Percentiles rank a stretch among this genome's conserved stretches.
These are phyloP conservation scores for Ascochyta lentis DNA, from an alignment of 2,329 filamentous ascomycete species.

Conservation along the genomic window DNA sequence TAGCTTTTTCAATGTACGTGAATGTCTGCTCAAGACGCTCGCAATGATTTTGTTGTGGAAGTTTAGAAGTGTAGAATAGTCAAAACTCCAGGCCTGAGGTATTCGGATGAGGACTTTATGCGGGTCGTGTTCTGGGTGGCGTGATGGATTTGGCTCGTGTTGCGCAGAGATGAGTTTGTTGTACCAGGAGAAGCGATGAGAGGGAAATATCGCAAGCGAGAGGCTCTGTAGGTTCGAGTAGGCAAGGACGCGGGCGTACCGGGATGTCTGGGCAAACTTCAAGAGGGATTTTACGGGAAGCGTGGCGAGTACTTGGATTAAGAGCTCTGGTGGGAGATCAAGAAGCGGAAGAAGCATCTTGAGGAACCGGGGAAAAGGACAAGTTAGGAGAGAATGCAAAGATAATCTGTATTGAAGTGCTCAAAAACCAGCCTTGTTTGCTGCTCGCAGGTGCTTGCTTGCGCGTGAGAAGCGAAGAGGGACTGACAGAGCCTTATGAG, in stretches of 20 bases:
- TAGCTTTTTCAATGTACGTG: conserved; percentile 33
- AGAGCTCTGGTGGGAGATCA: conserved; percentile 43
- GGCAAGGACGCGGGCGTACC: conserved; percentile 35
- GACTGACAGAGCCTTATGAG: conserved; percentile 5
- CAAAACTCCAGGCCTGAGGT: conserved; percentile 27
- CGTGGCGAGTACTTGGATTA: conserved; percentile 40
- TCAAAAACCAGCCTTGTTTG: not conserved
- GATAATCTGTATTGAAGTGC: no score
- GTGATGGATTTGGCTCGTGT: not conserved
- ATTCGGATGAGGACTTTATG: conserved; percentile 30
- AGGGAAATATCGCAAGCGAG: conserved; percentile 78
- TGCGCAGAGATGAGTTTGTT: conserved; percentile 44
- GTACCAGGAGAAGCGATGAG: conserved; percentile 58
- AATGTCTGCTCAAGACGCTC: conserved; percentile 35
- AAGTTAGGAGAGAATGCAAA: no score
- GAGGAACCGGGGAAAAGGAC: not conserved
- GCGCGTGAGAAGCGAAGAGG: not conserved
- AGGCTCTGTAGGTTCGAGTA: conserved; percentile 62
- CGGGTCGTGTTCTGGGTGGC: conserved; percentile 12
- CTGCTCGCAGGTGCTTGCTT: not conserved
- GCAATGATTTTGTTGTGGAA: conserved; percentile 40
- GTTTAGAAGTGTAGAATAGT: conserved; percentile 28
- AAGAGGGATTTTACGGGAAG: conserved; percentile 43
- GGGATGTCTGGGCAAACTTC: conserved; percentile 44
- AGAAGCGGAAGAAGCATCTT: conserved; percentile 30